Conservation (phyloP, 441 rosid genomes). For the Adansonia rubrostipa region DNA sequence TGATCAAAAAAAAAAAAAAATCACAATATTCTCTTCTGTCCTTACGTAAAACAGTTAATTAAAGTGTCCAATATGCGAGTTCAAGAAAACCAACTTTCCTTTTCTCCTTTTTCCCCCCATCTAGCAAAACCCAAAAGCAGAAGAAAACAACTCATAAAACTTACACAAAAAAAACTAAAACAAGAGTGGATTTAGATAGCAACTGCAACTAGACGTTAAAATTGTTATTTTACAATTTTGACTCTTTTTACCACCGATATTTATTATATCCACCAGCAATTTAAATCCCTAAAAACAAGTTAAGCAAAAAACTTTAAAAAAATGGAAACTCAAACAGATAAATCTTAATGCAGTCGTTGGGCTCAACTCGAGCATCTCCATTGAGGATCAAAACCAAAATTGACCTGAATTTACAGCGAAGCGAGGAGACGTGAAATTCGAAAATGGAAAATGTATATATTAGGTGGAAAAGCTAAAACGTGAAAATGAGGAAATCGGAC, state of each 20-base stretch:
- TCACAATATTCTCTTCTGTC: neutral
- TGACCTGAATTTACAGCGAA: conserved; percentile 17
- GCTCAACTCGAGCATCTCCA: conserved; percentile 81
- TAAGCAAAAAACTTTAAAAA: neutral
- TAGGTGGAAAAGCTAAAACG: neutral
- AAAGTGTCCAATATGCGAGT: neutral
- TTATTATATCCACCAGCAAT: too few relatives aligned
- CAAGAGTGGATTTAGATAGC: neutral
- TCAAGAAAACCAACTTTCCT: neutral
- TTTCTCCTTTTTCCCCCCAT: neutral
- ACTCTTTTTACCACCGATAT: too few relatives aligned
- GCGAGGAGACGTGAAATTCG: neutral
- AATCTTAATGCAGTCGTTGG: conserved; percentile 75
- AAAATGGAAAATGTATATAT: neutral
- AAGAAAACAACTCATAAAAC: neutral
- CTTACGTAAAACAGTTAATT: neutral
- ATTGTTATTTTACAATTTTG: too few relatives aligned
- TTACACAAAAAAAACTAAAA: neutral
- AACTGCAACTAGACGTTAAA: too few relatives aligned
- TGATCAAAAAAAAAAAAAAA: neutral
- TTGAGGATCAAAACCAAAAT: conserved; percentile 3
- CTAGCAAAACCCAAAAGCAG: neutral
- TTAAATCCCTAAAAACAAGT: too few relatives aligned
- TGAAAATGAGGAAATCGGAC: conserved; percentile 17
- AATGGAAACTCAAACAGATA: conserved; percentile 57